phyloP scores from a whole-genome alignment of 148 eudicot species.

The Spergularia bocconei region DNA sequence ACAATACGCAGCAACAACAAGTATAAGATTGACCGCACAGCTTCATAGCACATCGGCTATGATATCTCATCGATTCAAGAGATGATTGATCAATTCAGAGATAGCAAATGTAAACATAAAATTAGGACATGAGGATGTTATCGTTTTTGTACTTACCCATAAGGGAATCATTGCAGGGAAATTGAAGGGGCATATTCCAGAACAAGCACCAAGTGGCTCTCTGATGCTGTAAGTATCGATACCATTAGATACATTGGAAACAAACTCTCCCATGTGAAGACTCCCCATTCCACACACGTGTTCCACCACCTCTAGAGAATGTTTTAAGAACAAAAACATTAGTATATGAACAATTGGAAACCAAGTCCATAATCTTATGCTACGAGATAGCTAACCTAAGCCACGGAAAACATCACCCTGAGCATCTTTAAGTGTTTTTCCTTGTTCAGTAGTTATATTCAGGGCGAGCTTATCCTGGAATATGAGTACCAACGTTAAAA shows the following conservation, averaged over 20 bases:
- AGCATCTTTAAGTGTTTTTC: conserved; percentile 96
- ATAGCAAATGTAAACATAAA: no score
- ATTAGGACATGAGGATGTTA: no score
- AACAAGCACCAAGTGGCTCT: conserved; percentile 97
- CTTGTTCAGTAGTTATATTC: conserved; percentile 95
- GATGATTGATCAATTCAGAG: no score
- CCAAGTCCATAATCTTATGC: background rate
- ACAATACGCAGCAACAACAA: no score
- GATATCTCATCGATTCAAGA: no score
- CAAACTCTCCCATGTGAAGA: conserved; percentile 94
- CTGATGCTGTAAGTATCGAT: conserved; percentile 90
- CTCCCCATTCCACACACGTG: conserved; percentile 98
- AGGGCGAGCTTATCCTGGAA: conserved; percentile 86
- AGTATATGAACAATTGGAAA: conserved; percentile 1
- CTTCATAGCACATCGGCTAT: no score
- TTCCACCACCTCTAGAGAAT: conserved; percentile 88
- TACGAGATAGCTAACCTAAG: conserved; percentile 53
- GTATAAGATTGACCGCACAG: no score
- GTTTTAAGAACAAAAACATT: background rate
- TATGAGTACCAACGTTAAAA: background rate
- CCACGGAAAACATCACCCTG: conserved; percentile 98
- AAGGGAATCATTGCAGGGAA: conserved; percentile 97
- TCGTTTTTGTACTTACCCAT: conserved; percentile 52
- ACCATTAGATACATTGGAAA: conserved; percentile 77
- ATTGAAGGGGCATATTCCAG: conserved; percentile 96